Evolutionary conservation across 2,329 filamentous ascomycete species (phyloP).

Genomic region (Scopulariopsis brevicaulis): DNA sequence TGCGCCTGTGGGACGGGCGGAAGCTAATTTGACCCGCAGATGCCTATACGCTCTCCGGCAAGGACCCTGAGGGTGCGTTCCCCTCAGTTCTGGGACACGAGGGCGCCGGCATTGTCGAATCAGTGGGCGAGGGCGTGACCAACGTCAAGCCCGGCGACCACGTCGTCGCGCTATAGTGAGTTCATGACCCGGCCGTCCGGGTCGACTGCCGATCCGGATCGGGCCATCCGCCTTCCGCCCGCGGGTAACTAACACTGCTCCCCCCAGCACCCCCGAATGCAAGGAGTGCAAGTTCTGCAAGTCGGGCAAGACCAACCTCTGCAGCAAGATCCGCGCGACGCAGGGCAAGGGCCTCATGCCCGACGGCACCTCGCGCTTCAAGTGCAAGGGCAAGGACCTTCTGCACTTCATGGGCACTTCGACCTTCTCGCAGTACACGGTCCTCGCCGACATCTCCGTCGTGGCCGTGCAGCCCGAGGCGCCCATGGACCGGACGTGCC

Average conservation of each 20-base stretch:
- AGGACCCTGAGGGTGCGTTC: constrained; percentile 93
- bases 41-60: constrained; percentile 90
- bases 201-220: not conserved
- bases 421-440: constrained; percentile 97
- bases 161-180: constrained; percentile 78
- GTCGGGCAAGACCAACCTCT: constrained; percentile 98
- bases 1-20: not conserved
- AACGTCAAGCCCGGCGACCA: constrained; percentile 90
- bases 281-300: constrained; percentile 99
- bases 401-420: constrained; percentile 99
- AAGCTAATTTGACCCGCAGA: constrained; percentile 32
- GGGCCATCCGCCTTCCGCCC: not conserved
- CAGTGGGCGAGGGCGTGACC: constrained; percentile 87
- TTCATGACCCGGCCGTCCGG: constrained; percentile 7
- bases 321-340: constrained; percentile 95
- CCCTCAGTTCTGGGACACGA: constrained; percentile 84
- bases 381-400: constrained; percentile 85
- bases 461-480: constrained; percentile 86
- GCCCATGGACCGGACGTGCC: constrained; percentile 89
- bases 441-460: constrained; percentile 96
- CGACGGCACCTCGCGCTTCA: constrained; percentile 90
- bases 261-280: constrained; percentile 83
- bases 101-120: constrained; percentile 86
- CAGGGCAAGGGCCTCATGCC: constrained; percentile 96
- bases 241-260: not conserved